Evolutionary conservation across 352 stramenopile genomes (phyloP).

Genomic region (Phytophthora fragariae): DNA sequence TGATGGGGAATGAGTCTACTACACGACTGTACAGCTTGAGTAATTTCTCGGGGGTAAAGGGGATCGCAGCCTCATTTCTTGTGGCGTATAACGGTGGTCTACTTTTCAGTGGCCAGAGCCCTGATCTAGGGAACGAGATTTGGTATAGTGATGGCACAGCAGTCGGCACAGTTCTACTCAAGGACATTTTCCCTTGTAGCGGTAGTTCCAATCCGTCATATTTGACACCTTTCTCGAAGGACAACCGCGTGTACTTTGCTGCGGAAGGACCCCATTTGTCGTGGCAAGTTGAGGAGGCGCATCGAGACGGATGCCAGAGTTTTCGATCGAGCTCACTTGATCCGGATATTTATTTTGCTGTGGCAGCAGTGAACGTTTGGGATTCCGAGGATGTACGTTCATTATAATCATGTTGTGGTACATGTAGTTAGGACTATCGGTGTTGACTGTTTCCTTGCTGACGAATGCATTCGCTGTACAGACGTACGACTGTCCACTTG

Average conservation of each 20-base stretch:
- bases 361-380: slow-evolving; percentile 75
- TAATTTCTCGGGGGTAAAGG: slow-evolving; percentile 18
- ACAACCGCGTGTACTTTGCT: slow-evolving; percentile 83
- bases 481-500: slow-evolving; percentile 88
- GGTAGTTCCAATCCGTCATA: slow-evolving; percentile 39
- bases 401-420: not conserved
- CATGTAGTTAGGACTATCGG: not conserved
- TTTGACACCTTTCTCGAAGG: slow-evolving; percentile 61
- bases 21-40: slow-evolving; percentile 31
- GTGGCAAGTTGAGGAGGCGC: slow-evolving; percentile 53
- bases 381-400: slow-evolving; percentile 51
- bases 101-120: slow-evolving; percentile 45
- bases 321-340: slow-evolving; percentile 75
- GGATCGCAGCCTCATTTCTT: slow-evolving; percentile 33
- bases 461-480: slow-evolving; percentile 7
- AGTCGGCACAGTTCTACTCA: slow-evolving; percentile 66
- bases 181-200: slow-evolving; percentile 64
- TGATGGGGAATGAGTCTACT: slow-evolving; percentile 33
- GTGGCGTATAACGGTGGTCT: slow-evolving; percentile 17
- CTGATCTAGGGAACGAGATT: slow-evolving; percentile 60
- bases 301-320: slow-evolving; percentile 73
- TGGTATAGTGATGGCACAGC: slow-evolving; percentile 82
- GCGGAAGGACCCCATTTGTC: slow-evolving; percentile 73
- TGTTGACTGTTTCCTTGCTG: not conserved
- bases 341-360: slow-evolving; percentile 65